These are phyloP conservation scores for Limtongia smithiae DNA, from an alignment of 805 yeast genomes.

Conservation along the genomic window DNA sequence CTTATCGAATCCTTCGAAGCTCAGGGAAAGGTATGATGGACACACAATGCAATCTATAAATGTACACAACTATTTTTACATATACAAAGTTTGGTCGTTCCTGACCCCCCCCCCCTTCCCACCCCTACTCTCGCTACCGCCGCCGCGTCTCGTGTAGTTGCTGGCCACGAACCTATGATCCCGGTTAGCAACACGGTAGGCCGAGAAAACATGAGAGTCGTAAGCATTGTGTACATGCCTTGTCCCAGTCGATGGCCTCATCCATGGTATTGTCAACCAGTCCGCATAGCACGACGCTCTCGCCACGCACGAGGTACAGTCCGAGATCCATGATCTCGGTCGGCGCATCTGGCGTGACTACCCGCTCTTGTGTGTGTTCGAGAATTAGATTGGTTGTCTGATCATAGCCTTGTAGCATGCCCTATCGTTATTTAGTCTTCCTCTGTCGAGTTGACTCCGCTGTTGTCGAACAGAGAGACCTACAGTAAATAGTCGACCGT, in stretches of 20 bases:
- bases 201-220: background rate
- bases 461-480: no score
- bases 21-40: slow-evolving; percentile 60
- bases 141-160: slow-evolving; percentile 12
- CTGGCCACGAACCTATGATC: slow-evolving; percentile 22
- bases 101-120: background rate
- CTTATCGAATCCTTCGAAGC: slow-evolving; percentile 75
- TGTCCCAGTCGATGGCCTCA: slow-evolving; percentile 29
- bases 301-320: slow-evolving; percentile 31
- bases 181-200: background rate
- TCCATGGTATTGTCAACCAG: slow-evolving; percentile 31
- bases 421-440: slow-evolving; percentile 23
- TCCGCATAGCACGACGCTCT: slow-evolving; percentile 33
- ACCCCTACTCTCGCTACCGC: slow-evolving; percentile 7
- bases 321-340: slow-evolving; percentile 31
- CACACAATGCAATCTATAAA: background rate
- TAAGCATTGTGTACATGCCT: slow-evolving; percentile 19
- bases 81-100: background rate
- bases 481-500: slow-evolving; percentile 32
- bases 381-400: slow-evolving; percentile 32
- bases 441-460: no score
- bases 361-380: slow-evolving; percentile 26
- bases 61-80: background rate
- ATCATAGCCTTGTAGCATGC: slow-evolving; percentile 32
- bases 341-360: slow-evolving; percentile 28